A percentile compares a stretch with the other conserved stretches of the same genome.
Conservation (phyloP, 2,329 filamentous ascomycete genomes). For the Cadophora sp. region DNA sequence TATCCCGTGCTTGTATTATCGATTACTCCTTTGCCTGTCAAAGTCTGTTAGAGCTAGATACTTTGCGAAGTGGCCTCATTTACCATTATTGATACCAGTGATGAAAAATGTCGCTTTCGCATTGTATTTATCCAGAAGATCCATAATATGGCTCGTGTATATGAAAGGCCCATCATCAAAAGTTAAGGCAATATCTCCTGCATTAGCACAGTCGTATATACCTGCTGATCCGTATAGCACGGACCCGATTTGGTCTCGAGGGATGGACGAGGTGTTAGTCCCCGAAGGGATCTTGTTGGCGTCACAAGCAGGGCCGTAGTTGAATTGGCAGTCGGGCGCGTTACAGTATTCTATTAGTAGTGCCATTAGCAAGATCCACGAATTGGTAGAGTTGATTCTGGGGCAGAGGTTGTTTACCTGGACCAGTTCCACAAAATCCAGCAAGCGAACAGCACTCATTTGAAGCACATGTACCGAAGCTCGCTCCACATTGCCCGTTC, state of each 20-base stretch:
- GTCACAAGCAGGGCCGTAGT: neutral
- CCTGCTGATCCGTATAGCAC: neutral
- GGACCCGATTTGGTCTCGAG: neutral
- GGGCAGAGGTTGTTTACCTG: neutral
- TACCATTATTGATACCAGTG: conserved; percentile 41
- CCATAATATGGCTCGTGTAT: conserved; percentile 66
- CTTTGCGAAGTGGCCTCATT: neutral
- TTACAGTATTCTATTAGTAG: neutral
- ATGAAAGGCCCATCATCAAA: conserved; percentile 71
- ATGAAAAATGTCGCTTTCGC: conserved; percentile 67
- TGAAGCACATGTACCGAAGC: neutral
- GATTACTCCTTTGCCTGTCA: conserved; percentile 56
- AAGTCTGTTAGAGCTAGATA: neutral
- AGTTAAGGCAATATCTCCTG: conserved; percentile 64
- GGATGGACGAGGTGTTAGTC: neutral
- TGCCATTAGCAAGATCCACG: neutral
- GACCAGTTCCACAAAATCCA: neutral
- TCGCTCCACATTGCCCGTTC: neutral
- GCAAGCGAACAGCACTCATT: neutral
- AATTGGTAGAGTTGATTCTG: neutral
- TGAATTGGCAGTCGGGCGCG: neutral
- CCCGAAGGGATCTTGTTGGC: neutral
- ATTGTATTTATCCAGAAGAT: conserved; percentile 63
- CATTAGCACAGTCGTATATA: neutral
- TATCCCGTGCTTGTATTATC: conserved; percentile 55